Percentiles rank a stretch among this genome's conserved stretches.
These are phyloP conservation scores for Acanthamoeba divionensis DNA, from an alignment of 208 protist genomes.

Conservation along the genomic window DNA sequence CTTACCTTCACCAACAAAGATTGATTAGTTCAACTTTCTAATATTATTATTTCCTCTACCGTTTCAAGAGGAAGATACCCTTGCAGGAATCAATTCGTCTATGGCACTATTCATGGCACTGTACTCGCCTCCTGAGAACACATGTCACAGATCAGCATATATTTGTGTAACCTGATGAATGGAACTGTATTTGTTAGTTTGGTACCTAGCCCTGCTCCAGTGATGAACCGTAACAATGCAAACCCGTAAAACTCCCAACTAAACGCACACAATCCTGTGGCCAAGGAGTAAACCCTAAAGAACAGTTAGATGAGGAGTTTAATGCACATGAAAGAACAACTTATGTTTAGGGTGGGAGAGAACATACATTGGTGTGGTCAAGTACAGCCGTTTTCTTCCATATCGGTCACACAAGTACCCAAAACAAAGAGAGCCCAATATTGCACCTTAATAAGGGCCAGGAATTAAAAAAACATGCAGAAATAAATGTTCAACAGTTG, in stretches of 20 bases:
- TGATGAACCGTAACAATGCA: background rate
- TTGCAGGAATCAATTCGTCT: constrained; percentile 49
- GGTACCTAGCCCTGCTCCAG: background rate
- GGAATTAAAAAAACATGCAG: too few relatives aligned
- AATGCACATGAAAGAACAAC: background rate
- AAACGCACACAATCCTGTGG: background rate
- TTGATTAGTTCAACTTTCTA: background rate
- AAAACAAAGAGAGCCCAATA: background rate
- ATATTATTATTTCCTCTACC: background rate
- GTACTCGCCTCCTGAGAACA: constrained; percentile 15
- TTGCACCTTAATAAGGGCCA: background rate
- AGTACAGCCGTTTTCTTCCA: background rate
- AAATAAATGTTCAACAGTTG: too few relatives aligned
- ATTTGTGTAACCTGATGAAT: too few relatives aligned
- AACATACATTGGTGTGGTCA: background rate
- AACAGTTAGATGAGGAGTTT: background rate
- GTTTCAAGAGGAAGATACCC: background rate
- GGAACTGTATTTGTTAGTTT: too few relatives aligned
- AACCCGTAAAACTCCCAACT: constrained; percentile 27
- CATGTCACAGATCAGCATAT: too few relatives aligned
- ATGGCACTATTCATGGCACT: constrained; percentile 55
- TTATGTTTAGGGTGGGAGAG: background rate
- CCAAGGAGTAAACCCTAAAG: background rate
- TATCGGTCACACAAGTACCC: constrained; percentile 1
- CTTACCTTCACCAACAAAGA: background rate